phyloP scores from a whole-genome alignment of 768 basidiomycete species.

The Rhodotorula diobovata region DNA sequence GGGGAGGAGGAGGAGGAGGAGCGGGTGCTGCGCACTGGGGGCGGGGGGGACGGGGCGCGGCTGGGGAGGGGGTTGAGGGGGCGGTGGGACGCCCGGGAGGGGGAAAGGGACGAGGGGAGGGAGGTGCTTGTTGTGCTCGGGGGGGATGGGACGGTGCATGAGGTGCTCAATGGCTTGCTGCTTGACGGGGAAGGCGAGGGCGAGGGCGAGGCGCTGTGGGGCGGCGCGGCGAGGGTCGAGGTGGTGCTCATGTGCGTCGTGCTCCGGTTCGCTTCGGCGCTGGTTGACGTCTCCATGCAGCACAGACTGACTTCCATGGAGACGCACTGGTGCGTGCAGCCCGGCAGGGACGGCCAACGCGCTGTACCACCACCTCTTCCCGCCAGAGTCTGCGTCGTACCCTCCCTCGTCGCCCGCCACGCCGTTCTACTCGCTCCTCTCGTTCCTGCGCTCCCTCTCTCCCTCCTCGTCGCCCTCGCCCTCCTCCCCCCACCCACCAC shows the following conservation, averaged over 20 bases:
- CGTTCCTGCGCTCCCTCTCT: neutral
- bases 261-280: constrained; percentile 51
- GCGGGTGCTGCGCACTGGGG: neutral
- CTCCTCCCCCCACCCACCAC: neutral
- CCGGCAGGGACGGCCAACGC: constrained; percentile 94
- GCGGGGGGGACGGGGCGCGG: neutral
- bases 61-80: neutral
- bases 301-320: neutral
- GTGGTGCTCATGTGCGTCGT: constrained; percentile 29
- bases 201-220: neutral
- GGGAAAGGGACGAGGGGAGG: neutral
- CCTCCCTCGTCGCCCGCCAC: neutral
- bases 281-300: constrained; percentile 43
- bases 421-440: constrained; percentile 20
- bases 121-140: constrained; percentile 51
- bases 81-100: neutral
- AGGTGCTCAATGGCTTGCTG: constrained; percentile 66
- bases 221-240: neutral
- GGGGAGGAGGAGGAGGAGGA: neutral
- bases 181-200: constrained; percentile 14
- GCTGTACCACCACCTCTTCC: constrained; percentile 72
- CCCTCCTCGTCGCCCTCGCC: constrained; percentile 47
- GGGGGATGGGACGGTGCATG: constrained; percentile 89
- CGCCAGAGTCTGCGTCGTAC: constrained; percentile 46
- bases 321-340: neutral